A percentile compares a stretch with the other conserved stretches of the same genome.
Evolutionary conservation across 192 early-diverging fungal genomes (phyloP).

Genomic region (Dimargaris verticillata): DNA sequence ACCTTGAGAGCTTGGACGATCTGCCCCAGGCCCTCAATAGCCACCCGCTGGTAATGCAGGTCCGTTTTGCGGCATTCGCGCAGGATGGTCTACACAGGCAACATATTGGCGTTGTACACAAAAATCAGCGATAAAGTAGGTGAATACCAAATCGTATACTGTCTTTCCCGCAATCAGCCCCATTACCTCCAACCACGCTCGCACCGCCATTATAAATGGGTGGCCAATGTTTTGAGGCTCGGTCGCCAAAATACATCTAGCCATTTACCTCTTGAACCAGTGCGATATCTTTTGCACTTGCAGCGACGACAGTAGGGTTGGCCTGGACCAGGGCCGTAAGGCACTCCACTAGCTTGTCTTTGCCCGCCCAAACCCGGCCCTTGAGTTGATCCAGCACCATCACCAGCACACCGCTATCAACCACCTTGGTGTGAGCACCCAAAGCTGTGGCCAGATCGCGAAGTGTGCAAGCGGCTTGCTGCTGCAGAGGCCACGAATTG

Average conservation of each 20-base stretch:
- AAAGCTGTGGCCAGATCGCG: constrained; percentile 38
- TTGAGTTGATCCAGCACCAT: constrained; percentile 40
- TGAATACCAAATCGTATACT: not conserved
- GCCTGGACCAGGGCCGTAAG: constrained; percentile 33
- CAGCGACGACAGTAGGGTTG: constrained; percentile 23
- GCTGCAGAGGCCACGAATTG: constrained; percentile 62
- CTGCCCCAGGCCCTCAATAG: constrained; percentile 40
- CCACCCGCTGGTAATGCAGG: constrained; percentile 44
- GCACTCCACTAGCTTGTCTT: constrained; percentile 53
- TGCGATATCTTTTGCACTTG: constrained; percentile 16
- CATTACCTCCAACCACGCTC: not conserved
- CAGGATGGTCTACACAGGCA: constrained; percentile 26
- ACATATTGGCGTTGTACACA: constrained; percentile 9
- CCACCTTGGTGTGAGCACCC: constrained; percentile 19
- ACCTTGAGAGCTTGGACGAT: constrained; percentile 39
- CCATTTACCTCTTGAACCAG: constrained; percentile 27
- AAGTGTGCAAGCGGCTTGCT: constrained; percentile 48
- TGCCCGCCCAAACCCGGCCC: constrained; percentile 68
- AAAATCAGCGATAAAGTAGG: not conserved
- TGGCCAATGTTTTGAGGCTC: constrained; percentile 6
- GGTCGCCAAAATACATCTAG: constrained; percentile 2
- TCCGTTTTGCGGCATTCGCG: constrained; percentile 65
- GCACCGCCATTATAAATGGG: not conserved
- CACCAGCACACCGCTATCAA: constrained; percentile 34
- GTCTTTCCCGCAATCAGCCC: not conserved